Percentiles rank a stretch among this genome's conserved stretches.
Conservation (phyloP, 208 protist species). For the Leishmania turanica region DNA sequence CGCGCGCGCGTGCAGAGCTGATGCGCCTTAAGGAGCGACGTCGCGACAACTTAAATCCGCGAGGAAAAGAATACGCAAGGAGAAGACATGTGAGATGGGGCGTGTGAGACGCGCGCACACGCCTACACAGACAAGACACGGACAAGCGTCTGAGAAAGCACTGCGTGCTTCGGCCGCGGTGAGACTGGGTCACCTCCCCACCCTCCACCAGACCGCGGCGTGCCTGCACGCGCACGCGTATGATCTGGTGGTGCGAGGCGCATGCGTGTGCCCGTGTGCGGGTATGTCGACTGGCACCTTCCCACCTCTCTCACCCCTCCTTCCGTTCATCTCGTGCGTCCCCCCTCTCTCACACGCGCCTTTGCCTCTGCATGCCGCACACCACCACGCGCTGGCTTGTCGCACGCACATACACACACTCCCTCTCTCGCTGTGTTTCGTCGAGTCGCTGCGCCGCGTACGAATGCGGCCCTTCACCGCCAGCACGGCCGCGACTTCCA, state of each 20-base stretch:
- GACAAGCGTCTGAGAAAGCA: neutral
- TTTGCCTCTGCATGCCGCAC: neutral
- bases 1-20: neutral
- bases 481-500: neutral
- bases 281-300: neutral
- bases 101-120: neutral
- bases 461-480: neutral
- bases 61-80: neutral
- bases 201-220: neutral
- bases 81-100: neutral
- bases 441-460: neutral
- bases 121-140: neutral
- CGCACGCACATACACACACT: neutral
- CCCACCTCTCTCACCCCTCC: neutral
- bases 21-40: neutral
- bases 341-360: neutral
- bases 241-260: neutral
- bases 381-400: neutral
- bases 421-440: neutral
- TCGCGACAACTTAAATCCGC: neutral
- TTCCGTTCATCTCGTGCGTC: neutral
- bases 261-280: constrained; percentile 1
- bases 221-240: neutral
- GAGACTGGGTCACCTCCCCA: neutral
- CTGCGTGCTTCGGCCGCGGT: neutral